Base-by-base conservation (phyloP, 768 basidiomycete genomes). In the Neoboletus magnificus region DNA sequence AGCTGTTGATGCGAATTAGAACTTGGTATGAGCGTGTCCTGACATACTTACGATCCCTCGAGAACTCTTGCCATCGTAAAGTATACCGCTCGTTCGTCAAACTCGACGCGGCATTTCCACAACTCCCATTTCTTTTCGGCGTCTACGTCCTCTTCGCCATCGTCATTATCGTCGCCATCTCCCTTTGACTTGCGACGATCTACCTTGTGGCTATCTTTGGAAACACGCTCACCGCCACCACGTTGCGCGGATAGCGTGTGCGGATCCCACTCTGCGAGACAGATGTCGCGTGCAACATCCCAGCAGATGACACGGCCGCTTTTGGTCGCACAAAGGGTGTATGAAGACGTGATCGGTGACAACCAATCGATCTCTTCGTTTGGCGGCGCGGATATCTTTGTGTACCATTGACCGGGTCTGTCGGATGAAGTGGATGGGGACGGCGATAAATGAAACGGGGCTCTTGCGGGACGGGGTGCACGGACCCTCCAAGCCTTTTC, bases 101-200 rank as follows among this genome's bases (percentile, higher is more conserved):
- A 89, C 63, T 88, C 87, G 18, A 89, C 86, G 10, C 87, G 73
- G 60, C 87, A 89, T 62, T 89, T 89, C 87, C 87, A 89, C 6
- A 89, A 64, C 62, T 87, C 85, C 86, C 87, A 89, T 25, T 72
- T 71, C 47, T 73, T 71, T 43, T 77, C 74, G 3, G 50, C 39
- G 2, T 65, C 55, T 3, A 18, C 16, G 2, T 48, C 56, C 9
- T 48, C 55, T 18, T 23, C 56, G n/a, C 9, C 27, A 8, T 54
- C 55, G n/a, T 51, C 58, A 4, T 52, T 41, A 15, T 70, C 65
- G 4, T 61, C 57, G 3, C 23, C 56, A 6, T 60, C 58, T 8
- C 51, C 55, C 43, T 37, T 63, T n/a, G 32, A 25, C 22, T 44
- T 56, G 37, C 11, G 57, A 39, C 39, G 55, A 48, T 62, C 55